Conservation (phyloP, 140 eudicot genomes). For the Senecio squalidus region DNA sequence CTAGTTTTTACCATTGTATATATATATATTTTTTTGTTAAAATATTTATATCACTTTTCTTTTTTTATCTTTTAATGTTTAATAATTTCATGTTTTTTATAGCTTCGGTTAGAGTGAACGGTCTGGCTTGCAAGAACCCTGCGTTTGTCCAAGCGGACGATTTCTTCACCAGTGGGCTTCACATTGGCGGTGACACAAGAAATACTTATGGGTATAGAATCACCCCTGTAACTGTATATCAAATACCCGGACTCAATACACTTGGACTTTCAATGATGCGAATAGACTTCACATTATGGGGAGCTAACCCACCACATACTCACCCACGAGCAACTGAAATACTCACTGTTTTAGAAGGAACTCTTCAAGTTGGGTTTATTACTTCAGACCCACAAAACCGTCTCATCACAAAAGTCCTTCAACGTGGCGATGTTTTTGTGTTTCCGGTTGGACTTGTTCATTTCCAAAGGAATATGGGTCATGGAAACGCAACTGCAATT, state of each 20-base stretch:
- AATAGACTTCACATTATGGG: slow-evolving; percentile 34
- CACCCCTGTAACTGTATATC: slow-evolving; percentile 27
- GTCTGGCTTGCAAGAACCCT: slow-evolving; percentile 41
- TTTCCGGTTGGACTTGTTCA: slow-evolving; percentile 40
- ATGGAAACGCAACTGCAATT: slow-evolving; percentile 27
- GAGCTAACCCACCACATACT: slow-evolving; percentile 43
- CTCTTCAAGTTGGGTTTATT: slow-evolving; percentile 37
- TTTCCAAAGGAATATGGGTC: slow-evolving; percentile 33
- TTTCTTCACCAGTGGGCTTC: slow-evolving; percentile 39
- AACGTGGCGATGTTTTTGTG: slow-evolving; percentile 37
- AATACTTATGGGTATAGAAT: slow-evolving; percentile 25
- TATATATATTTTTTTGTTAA: neutral
- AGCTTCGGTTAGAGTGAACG: slow-evolving; percentile 32
- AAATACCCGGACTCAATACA: slow-evolving; percentile 39
- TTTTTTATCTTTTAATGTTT: neutral
- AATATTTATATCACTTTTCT: neutral
- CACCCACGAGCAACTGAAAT: slow-evolving; percentile 48
- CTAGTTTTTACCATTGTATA: neutral
- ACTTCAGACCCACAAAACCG: slow-evolving; percentile 41
- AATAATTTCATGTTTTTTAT: slow-evolving; percentile 5
- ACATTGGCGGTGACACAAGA: slow-evolving; percentile 29
- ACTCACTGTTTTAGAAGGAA: slow-evolving; percentile 33
- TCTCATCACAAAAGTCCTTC: slow-evolving; percentile 34
- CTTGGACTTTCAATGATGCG: slow-evolving; percentile 37
- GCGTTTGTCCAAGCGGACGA: slow-evolving; percentile 35